phyloP scores from a whole-genome alignment of 1,139 yeast species.

The Wickerhamiella pararugosa region DNA sequence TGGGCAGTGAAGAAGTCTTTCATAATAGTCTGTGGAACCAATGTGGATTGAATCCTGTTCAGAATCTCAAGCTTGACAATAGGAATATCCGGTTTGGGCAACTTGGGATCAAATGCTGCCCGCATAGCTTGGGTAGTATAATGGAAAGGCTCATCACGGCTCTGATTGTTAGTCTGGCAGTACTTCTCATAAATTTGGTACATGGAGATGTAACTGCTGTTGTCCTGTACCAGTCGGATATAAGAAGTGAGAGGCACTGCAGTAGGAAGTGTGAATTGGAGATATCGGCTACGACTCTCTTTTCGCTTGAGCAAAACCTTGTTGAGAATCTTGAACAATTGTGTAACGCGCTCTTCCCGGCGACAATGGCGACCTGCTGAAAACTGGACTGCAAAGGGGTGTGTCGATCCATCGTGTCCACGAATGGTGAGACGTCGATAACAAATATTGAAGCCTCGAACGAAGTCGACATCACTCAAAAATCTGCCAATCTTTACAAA shows the following conservation, averaged over 20 bases:
- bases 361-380: constrained; percentile 98
- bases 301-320: constrained; percentile 68
- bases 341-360: constrained; percentile 89
- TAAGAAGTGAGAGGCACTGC: constrained; percentile 95
- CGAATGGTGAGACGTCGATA: constrained; percentile 79
- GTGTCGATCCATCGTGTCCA: constrained; percentile 86
- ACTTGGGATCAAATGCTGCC: constrained; percentile 82
- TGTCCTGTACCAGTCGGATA: constrained; percentile 80
- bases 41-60: constrained; percentile 71
- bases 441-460: constrained; percentile 86
- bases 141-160: constrained; percentile 81
- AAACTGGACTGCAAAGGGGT: constrained; percentile 89
- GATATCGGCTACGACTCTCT: constrained; percentile 73
- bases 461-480: constrained; percentile 74
- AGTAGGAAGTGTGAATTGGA: constrained; percentile 74
- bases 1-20: constrained; percentile 49
- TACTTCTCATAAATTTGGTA: constrained; percentile 79
- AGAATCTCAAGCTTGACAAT: constrained; percentile 83
- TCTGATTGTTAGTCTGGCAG: constrained; percentile 59
- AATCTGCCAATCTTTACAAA: constrained; percentile 88
- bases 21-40: constrained; percentile 76
- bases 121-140: constrained; percentile 75
- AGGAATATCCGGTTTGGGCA: constrained; percentile 84
- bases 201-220: constrained; percentile 60
- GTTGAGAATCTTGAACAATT: constrained; percentile 75